These are phyloP conservation scores for Podila clonocystis DNA, from an alignment of 192 early-diverging fungal species.

Conservation along the genomic window DNA sequence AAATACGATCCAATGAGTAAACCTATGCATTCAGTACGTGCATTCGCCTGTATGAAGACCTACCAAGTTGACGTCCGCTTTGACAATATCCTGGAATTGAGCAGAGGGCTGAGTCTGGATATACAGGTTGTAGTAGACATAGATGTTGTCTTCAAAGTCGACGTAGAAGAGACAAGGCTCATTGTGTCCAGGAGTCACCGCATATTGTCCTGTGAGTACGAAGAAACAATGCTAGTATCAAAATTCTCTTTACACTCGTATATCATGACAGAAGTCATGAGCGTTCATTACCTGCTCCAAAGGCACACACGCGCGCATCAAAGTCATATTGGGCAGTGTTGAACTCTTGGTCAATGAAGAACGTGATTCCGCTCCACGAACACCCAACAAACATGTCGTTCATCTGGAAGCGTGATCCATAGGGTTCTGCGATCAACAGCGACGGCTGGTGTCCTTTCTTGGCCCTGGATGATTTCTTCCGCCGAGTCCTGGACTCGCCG, in stretches of 20 bases:
- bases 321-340: constrained; percentile 65
- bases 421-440: constrained; percentile 38
- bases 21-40: background rate
- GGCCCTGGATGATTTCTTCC: background rate
- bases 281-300: constrained; percentile 59
- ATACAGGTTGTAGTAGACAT: constrained; percentile 64
- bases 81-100: constrained; percentile 57
- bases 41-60: background rate
- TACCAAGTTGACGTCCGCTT: constrained; percentile 38
- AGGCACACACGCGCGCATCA: constrained; percentile 67
- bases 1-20: background rate
- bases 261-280: background rate
- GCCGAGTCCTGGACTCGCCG: background rate
- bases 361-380: constrained; percentile 68
- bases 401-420: constrained; percentile 38
- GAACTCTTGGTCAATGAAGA: constrained; percentile 62
- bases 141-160: constrained; percentile 70
- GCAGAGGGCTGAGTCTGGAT: constrained; percentile 56
- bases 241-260: too few relatives aligned
- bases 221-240: too few relatives aligned
- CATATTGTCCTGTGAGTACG: constrained; percentile 55
- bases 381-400: constrained; percentile 65
- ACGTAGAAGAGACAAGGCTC: constrained; percentile 69
- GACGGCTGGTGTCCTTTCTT: constrained; percentile 6
- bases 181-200: constrained; percentile 56